Conservation (phyloP, 2,329 filamentous ascomycete species). For the Plenodomus tracheiphilus region DNA sequence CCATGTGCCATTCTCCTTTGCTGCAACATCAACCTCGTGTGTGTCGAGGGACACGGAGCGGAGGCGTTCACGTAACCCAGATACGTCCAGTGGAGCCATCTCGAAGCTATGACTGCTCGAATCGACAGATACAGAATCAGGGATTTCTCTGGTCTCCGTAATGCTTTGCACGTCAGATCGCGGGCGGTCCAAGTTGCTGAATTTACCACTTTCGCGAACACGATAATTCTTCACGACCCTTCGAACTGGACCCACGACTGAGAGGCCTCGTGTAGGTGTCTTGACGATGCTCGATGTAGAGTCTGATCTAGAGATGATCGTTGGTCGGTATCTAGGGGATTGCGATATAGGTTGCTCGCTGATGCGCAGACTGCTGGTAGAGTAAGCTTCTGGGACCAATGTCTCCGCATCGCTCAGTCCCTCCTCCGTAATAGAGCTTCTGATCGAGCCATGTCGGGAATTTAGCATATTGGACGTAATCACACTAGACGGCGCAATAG, state of each 20-base stretch:
- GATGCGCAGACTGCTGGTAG: constrained; percentile 16
- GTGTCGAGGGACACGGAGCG: constrained; percentile 1
- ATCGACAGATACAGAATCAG: neutral
- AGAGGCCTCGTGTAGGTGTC: constrained; percentile 35
- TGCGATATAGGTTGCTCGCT: constrained; percentile 24
- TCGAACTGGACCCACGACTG: constrained; percentile 30
- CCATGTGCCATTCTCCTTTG: constrained; percentile 10
- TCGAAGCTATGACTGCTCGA: neutral
- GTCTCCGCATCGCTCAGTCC: constrained; percentile 36
- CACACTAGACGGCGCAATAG: neutral
- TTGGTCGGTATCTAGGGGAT: constrained; percentile 9
- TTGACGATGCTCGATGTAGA: constrained; percentile 33
- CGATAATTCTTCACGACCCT: constrained; percentile 23
- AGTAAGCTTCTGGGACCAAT: constrained; percentile 25
- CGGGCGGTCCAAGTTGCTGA: constrained; percentile 14
- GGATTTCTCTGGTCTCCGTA: neutral
- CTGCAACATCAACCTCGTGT: neutral
- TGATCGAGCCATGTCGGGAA: neutral
- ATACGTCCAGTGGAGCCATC: neutral
- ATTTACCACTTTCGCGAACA: constrained; percentile 12
- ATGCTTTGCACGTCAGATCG: constrained; percentile 28
- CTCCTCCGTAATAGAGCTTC: constrained; percentile 26
- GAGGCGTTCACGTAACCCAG: constrained; percentile 2
- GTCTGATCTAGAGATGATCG: constrained; percentile 14
- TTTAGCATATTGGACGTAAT: neutral